A percentile compares a stretch with the other conserved stretches of the same genome.
These are phyloP conservation scores for Phylloboletellus chloephorus DNA, from an alignment of 1,284 basidiomycete genomes.

Conservation along the genomic window DNA sequence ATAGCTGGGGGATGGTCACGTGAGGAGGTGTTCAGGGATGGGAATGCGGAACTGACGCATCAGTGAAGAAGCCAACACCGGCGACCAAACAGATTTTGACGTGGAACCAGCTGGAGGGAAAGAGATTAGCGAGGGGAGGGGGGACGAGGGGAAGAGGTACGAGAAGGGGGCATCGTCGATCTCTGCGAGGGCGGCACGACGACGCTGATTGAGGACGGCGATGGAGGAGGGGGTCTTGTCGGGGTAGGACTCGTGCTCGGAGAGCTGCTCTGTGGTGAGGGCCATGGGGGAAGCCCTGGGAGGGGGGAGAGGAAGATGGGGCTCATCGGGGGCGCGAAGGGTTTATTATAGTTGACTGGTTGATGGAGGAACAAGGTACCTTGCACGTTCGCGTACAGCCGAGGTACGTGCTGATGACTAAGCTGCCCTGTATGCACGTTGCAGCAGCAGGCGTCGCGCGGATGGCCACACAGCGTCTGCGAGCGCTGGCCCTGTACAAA, in stretches of 20 bases:
- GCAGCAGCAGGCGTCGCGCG: too few relatives aligned
- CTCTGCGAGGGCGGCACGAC: conserved; percentile 69
- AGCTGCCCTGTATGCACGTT: too few relatives aligned
- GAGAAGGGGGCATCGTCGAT: conserved; percentile 74
- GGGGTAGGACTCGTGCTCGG: conserved; percentile 28
- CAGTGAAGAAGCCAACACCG: conserved; percentile 80
- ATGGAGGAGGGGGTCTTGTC: conserved; percentile 21
- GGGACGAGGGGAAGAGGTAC: conserved; percentile 30
- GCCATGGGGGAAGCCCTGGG: conserved; percentile 16
- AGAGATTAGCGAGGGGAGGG: neutral
- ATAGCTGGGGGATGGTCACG: conserved; percentile 38
- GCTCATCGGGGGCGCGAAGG: neutral
- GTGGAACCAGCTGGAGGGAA: conserved; percentile 52
- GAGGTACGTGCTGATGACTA: neutral
- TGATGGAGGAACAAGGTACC: conserved; percentile 10
- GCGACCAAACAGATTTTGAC: conserved; percentile 69
- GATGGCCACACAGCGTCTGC: conserved; percentile 38
- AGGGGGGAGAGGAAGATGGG: neutral
- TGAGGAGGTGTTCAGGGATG: neutral
- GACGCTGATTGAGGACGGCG: conserved; percentile 39
- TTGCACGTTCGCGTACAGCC: conserved; percentile 20
- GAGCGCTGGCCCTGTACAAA: conserved; percentile 69
- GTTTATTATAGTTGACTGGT: conserved; percentile 16
- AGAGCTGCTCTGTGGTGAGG: conserved; percentile 18
- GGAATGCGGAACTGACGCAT: conserved; percentile 48